Conservation (phyloP, 2,329 filamentous ascomycete genomes). For the Hymenoscyphus infarciens region DNA sequence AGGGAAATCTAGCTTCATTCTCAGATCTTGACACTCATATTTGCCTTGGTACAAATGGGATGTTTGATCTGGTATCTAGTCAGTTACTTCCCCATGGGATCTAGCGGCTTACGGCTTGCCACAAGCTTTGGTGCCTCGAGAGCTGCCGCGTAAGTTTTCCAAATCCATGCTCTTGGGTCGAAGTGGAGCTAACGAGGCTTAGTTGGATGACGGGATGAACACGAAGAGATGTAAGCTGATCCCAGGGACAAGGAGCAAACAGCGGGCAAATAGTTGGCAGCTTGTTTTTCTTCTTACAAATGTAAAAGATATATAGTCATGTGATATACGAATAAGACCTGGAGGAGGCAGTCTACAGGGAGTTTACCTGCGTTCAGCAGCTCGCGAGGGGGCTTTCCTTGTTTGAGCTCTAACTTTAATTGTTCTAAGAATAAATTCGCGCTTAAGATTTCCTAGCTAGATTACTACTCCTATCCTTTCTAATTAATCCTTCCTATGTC, state of each 20-base stretch:
- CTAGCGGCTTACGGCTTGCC: slow-evolving; percentile 79
- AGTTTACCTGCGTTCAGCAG: not conserved
- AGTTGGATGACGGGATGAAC: slow-evolving; percentile 13
- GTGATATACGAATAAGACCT: not conserved
- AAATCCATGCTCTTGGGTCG: not conserved
- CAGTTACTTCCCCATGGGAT: slow-evolving; percentile 97
- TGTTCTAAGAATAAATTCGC: too few relatives aligned
- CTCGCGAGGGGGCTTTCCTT: not conserved
- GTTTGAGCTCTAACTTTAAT: not conserved
- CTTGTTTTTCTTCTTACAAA: not conserved
- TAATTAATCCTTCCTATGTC: too few relatives aligned
- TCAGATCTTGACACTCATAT: slow-evolving; percentile 79
- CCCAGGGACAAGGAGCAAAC: not conserved
- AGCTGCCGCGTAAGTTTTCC: slow-evolving; percentile 54
- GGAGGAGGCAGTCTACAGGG: not conserved
- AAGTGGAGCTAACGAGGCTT: slow-evolving; percentile 7
- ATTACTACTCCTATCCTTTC: too few relatives aligned
- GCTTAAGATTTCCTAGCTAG: too few relatives aligned
- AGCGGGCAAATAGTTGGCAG: not conserved
- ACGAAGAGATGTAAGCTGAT: slow-evolving; percentile 1
- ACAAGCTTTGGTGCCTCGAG: slow-evolving; percentile 81
- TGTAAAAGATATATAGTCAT: slow-evolving; percentile 4
- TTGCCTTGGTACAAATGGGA: slow-evolving; percentile 77
- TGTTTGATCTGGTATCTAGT: slow-evolving; percentile 89
- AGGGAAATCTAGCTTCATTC: slow-evolving; percentile 64